phyloP scores from a whole-genome alignment of 2,329 filamentous ascomycete species.

The Stachybotrys echinatus region DNA sequence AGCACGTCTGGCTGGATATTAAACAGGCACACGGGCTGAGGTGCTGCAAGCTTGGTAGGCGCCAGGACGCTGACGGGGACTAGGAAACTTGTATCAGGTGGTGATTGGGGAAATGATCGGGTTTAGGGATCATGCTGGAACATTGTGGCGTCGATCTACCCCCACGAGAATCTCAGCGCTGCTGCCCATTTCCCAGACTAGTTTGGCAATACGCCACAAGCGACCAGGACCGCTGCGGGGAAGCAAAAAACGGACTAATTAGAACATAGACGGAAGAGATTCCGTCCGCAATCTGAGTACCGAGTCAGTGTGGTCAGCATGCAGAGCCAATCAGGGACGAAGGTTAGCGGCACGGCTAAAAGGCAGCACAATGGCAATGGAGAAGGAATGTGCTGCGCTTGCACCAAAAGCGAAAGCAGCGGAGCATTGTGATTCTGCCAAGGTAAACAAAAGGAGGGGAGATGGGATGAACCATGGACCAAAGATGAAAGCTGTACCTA shows the following conservation, averaged over 20 bases:
- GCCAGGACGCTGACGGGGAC: background rate
- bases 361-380: no score
- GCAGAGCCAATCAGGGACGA: no score
- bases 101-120: background rate
- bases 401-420: no score
- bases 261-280: background rate
- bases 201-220: background rate
- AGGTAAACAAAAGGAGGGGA: background rate
- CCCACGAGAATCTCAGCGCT: background rate
- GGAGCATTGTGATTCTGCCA: background rate
- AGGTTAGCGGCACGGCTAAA: no score
- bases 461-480: background rate
- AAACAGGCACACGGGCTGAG: background rate
- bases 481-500: background rate
- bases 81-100: background rate
- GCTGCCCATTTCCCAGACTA: background rate
- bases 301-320: no score
- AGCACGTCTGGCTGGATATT: no score
- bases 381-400: no score
- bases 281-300: no score
- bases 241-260: background rate
- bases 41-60: background rate
- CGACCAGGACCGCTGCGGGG: background rate
- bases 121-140: background rate
- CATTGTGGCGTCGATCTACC: background rate